phyloP scores from a whole-genome alignment of 768 basidiomycete genomes.

The Rhizopogon rudus region DNA sequence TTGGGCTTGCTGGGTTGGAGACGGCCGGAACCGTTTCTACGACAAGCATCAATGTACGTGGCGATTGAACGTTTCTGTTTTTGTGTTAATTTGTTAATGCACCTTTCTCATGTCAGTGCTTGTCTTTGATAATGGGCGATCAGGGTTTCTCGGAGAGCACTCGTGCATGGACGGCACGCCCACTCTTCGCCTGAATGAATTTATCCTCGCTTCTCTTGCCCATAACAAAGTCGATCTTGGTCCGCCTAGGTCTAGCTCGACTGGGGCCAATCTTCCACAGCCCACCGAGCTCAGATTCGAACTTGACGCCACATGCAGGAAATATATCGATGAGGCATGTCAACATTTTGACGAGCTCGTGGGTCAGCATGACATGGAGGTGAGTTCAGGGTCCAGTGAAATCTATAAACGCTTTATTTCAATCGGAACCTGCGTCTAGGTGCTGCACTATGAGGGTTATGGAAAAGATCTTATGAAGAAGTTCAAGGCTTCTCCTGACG shows the following conservation, averaged over 20 bases:
- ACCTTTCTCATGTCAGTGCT: slow-evolving; percentile 52
- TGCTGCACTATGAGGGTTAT: slow-evolving; percentile 82
- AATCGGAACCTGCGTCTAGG: slow-evolving; percentile 30
- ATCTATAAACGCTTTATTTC: not conserved
- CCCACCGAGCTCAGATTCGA: slow-evolving; percentile 71
- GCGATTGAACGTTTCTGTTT: not conserved
- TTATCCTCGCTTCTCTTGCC: slow-evolving; percentile 73
- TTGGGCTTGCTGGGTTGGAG: slow-evolving; percentile 83
- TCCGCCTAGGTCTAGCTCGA: slow-evolving; percentile 32
- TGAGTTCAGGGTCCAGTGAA: slow-evolving; percentile 25
- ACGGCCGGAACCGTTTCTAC: slow-evolving; percentile 89
- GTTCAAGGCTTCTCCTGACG: slow-evolving; percentile 83
- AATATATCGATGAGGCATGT: slow-evolving; percentile 54
- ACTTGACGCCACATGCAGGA: slow-evolving; percentile 48
- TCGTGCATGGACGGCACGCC: slow-evolving; percentile 94
- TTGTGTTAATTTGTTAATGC: slow-evolving; percentile 2
- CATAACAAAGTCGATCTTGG: slow-evolving; percentile 75
- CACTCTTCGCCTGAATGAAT: slow-evolving; percentile 94
- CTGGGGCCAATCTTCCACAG: slow-evolving; percentile 36
- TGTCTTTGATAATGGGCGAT: slow-evolving; percentile 92
- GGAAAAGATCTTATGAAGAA: slow-evolving; percentile 86
- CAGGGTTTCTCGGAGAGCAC: slow-evolving; percentile 88
- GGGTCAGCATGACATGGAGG: slow-evolving; percentile 72
- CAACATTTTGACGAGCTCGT: slow-evolving; percentile 73
- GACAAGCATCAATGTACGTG: slow-evolving; percentile 92